Evolutionary conservation across 306 rosid genomes (phyloP).

Genomic region (Quercus cerris): DNA sequence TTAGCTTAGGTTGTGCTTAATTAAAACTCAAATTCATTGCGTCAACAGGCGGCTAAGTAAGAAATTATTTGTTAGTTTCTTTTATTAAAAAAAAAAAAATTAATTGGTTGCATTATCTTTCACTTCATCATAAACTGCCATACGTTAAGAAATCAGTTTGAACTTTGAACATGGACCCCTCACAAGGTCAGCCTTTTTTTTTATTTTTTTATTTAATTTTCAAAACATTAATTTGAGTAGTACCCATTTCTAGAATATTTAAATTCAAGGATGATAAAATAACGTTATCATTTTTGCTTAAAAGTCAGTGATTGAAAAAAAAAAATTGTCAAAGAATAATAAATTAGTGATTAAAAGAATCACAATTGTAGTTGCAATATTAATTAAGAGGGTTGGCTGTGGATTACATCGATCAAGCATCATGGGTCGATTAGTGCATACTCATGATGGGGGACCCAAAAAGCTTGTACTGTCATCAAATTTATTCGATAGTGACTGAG

Average conservation of each 20-base stretch:
- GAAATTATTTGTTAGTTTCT: background rate
- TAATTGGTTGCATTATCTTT: background rate
- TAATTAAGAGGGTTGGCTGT: constrained; percentile 24
- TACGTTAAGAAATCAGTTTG: background rate
- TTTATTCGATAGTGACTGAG: constrained; percentile 38
- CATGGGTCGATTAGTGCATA: constrained; percentile 26
- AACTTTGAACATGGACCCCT: constrained; percentile 34
- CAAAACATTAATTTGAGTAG: constrained; percentile 8
- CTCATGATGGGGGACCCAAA: constrained; percentile 40
- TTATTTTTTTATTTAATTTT: background rate
- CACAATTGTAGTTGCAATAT: constrained; percentile 21
- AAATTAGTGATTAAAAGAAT: constrained; percentile 17
- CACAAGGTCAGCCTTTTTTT: constrained; percentile 19
- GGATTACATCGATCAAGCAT: constrained; percentile 40
- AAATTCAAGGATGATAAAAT: constrained; percentile 25
- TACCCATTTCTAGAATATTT: constrained; percentile 26
- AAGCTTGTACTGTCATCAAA: constrained; percentile 18
- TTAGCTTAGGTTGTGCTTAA: constrained; percentile 3
- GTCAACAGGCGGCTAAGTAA: constrained; percentile 11
- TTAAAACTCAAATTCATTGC: constrained; percentile 20
- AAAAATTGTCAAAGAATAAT: background rate
- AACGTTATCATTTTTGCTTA: constrained; percentile 1
- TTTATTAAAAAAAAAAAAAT: background rate
- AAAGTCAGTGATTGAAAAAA: constrained; percentile 14
- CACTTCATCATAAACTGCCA: background rate